Conservation (phyloP, 2,329 filamentous ascomycete species). For the Byssothecium circinans region DNA sequence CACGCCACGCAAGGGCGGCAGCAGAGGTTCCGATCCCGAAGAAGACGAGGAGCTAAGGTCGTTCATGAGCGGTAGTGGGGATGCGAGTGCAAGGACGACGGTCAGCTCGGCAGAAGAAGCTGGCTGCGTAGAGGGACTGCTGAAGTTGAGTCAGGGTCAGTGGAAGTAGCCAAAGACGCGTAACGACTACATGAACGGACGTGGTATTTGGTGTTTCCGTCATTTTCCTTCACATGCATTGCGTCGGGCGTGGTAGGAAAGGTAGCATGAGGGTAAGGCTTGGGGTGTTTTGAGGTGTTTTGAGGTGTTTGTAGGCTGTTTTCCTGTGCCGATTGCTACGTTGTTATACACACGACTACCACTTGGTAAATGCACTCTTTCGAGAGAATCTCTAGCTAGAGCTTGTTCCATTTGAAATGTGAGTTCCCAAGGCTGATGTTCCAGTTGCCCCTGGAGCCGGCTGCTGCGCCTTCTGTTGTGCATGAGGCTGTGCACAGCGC, state of each 20-base stretch:
- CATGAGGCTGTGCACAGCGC: too few relatives aligned
- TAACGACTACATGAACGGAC: background rate
- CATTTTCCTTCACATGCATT: background rate
- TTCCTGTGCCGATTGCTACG: too few relatives aligned
- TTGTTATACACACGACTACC: too few relatives aligned
- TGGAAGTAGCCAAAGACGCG: conserved; percentile 58
- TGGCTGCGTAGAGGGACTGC: conserved; percentile 84
- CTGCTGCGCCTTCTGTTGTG: too few relatives aligned
- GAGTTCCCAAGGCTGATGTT: too few relatives aligned
- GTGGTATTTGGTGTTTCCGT: background rate
- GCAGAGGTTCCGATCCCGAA: conserved; percentile 46
- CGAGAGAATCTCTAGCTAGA: too few relatives aligned
- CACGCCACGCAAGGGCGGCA: conserved; percentile 18
- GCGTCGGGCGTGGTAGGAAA: background rate
- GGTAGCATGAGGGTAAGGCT: background rate
- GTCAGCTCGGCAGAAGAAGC: conserved; percentile 63
- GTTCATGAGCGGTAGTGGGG: conserved; percentile 70
- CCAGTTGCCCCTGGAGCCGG: too few relatives aligned
- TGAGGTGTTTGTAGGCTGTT: too few relatives aligned
- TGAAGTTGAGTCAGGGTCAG: conserved; percentile 89
- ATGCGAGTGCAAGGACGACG: conserved; percentile 58
- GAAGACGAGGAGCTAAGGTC: conserved; percentile 67
- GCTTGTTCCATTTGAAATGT: too few relatives aligned
- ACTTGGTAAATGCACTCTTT: too few relatives aligned
- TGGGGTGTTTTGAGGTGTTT: too few relatives aligned